Evolutionary conservation across 2,329 filamentous ascomycete species (phyloP).

Genomic region (Ophiostoma himal-ulmi): DNA sequence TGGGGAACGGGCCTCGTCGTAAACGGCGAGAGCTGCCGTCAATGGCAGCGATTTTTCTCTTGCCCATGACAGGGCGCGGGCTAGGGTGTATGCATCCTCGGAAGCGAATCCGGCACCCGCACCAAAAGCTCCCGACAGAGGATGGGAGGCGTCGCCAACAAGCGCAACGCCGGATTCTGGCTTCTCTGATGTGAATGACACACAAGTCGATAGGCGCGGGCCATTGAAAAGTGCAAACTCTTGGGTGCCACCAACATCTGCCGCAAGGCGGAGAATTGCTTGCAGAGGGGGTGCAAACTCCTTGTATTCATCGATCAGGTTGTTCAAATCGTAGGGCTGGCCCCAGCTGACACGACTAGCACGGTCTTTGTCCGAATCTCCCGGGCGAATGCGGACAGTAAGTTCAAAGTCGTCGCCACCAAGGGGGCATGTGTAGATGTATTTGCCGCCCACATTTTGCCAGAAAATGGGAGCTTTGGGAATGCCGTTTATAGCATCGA

Average conservation of each 20-base stretch:
- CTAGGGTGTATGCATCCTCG: constrained; percentile 26
- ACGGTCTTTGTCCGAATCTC: constrained; percentile 25
- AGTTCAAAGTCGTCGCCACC: constrained; percentile 34
- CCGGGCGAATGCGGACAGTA: constrained; percentile 29
- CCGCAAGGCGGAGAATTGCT: constrained; percentile 30
- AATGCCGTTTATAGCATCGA: constrained; percentile 31
- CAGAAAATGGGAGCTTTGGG: constrained; percentile 32
- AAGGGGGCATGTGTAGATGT: constrained; percentile 34
- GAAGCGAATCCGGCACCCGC: constrained; percentile 26
- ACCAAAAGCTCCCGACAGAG: constrained; percentile 33
- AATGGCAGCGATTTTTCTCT: constrained; percentile 3
- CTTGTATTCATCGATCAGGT: constrained; percentile 28
- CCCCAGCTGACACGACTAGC: constrained; percentile 33
- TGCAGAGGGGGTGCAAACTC: constrained; percentile 33
- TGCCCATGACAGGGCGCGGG: constrained; percentile 22
- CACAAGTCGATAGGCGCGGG: constrained; percentile 30
- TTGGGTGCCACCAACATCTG: constrained; percentile 26
- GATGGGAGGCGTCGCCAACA: constrained; percentile 47
- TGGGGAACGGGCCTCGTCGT: constrained; percentile 24
- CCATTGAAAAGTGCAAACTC: constrained; percentile 32
- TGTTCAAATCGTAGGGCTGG: constrained; percentile 26
- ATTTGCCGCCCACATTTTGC: constrained; percentile 32
- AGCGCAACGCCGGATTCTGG: constrained; percentile 36
- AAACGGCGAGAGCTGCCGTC: constrained; percentile 19
- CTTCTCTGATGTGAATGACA: constrained; percentile 18